These are phyloP conservation scores for Bullera alba DNA, from an alignment of 768 basidiomycete species.

Conservation along the genomic window DNA sequence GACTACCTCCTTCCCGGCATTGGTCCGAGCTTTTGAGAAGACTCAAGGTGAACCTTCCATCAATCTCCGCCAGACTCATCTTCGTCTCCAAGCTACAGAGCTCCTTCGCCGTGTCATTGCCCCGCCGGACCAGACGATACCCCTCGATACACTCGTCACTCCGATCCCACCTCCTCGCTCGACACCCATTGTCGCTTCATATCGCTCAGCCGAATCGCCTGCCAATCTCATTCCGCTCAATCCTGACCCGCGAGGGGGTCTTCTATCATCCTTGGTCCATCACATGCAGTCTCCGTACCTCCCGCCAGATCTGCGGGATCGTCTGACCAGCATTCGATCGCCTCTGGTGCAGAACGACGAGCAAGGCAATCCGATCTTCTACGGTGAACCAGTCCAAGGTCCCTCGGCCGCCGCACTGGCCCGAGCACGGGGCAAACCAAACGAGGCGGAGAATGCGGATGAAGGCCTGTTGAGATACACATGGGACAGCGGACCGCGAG, in stretches of 20 bases:
- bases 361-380: conserved; percentile 20
- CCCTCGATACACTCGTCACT: conserved; percentile 15
- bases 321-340: conserved; percentile 29
- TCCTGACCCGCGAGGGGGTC: conserved; percentile 9
- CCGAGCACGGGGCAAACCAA: conserved; percentile 27
- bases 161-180: conserved; percentile 6
- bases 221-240: conserved; percentile 12
- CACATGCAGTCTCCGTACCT: conserved; percentile 29
- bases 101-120: conserved; percentile 18
- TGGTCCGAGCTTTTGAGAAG: conserved; percentile 22
- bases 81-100: conserved; percentile 21
- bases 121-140: conserved; percentile 17
- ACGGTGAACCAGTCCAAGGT: conserved; percentile 28
- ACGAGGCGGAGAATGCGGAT: conserved; percentile 3
- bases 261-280: conserved; percentile 18
- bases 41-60: conserved; percentile 27
- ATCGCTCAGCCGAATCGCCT: background rate
- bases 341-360: conserved; percentile 16
- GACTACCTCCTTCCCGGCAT: conserved; percentile 21
- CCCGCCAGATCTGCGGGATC: conserved; percentile 21
- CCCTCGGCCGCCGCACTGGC: conserved; percentile 18
- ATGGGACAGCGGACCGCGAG: conserved; percentile 29
- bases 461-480: conserved; percentile 19
- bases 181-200: conserved; percentile 2
- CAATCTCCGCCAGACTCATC: conserved; percentile 14